Evolutionary conservation across 305 asterid species (phyloP).

Genomic region (Solanum chacoense): DNA sequence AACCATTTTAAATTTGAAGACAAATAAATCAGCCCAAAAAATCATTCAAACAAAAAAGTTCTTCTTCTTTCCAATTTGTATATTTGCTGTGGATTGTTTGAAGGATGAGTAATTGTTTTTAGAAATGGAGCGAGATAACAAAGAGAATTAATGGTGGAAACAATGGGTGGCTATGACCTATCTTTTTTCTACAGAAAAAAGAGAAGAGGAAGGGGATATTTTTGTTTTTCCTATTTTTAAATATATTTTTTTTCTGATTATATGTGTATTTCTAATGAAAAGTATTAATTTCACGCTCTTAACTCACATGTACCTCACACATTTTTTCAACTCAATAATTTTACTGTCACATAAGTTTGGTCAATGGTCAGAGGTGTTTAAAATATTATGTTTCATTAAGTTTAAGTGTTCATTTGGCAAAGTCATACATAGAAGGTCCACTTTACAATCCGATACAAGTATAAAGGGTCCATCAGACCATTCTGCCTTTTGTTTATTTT

Average conservation of each 20-base stretch:
- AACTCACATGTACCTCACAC: neutral
- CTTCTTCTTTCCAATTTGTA: neutral
- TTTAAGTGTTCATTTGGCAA: neutral
- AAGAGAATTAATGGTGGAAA: neutral
- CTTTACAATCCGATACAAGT: too few relatives aligned
- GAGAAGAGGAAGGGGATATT: neutral
- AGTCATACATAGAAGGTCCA: neutral
- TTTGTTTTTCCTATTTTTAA: neutral
- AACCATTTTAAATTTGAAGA: neutral
- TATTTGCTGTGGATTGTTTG: neutral
- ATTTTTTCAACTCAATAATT: neutral
- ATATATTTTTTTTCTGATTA: too few relatives aligned
- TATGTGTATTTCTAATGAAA: neutral
- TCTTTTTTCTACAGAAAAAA: too few relatives aligned
- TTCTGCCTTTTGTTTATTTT: too few relatives aligned
- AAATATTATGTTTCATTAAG: neutral
- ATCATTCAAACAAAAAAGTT: neutral
- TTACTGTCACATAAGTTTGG: neutral
- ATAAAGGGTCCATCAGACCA: neutral
- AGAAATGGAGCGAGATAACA: neutral
- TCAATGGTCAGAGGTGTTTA: neutral
- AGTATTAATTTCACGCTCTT: neutral
- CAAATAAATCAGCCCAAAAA: neutral
- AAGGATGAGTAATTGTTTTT: neutral
- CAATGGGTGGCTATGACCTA: neutral